These are phyloP conservation scores for Candida qinlingensis DNA, from an alignment of 805 yeast genomes.

Conservation along the genomic window DNA sequence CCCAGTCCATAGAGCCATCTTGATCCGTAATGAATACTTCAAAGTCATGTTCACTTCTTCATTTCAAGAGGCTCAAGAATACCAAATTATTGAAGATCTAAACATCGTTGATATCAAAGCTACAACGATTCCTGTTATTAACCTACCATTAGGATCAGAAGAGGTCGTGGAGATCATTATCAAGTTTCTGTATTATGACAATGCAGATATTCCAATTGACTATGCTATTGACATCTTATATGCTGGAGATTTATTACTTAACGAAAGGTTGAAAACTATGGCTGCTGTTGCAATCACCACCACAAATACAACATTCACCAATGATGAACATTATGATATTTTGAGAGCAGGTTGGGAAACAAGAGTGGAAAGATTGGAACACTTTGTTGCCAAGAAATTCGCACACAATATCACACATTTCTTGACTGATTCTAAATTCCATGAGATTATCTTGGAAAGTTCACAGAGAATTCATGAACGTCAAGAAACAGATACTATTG, in stretches of 20 bases:
- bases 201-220: conserved; percentile 43
- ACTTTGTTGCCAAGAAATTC: conserved; percentile 51
- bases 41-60: conserved; percentile 55
- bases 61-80: conserved; percentile 31
- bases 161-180: conserved; percentile 47
- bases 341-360: conserved; percentile 65
- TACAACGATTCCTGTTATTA: conserved; percentile 26
- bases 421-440: conserved; percentile 33
- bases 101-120: conserved; percentile 10
- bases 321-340: conserved; percentile 46
- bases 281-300: conserved; percentile 44
- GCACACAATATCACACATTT: conserved; percentile 43
- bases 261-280: conserved; percentile 61
- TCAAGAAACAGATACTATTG: conserved; percentile 76
- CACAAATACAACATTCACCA: conserved; percentile 21
- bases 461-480: conserved; percentile 53
- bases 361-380: conserved; percentile 58
- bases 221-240: conserved; percentile 50
- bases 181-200: conserved; percentile 56
- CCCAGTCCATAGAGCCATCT: conserved; percentile 60
- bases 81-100: conserved; percentile 7
- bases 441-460: conserved; percentile 36
- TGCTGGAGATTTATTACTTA: conserved; percentile 50
- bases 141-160: conserved; percentile 25
- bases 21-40: conserved; percentile 59